Conservation (phyloP, 2,329 filamentous ascomycete genomes). For the Alternaria arborescens region DNA sequence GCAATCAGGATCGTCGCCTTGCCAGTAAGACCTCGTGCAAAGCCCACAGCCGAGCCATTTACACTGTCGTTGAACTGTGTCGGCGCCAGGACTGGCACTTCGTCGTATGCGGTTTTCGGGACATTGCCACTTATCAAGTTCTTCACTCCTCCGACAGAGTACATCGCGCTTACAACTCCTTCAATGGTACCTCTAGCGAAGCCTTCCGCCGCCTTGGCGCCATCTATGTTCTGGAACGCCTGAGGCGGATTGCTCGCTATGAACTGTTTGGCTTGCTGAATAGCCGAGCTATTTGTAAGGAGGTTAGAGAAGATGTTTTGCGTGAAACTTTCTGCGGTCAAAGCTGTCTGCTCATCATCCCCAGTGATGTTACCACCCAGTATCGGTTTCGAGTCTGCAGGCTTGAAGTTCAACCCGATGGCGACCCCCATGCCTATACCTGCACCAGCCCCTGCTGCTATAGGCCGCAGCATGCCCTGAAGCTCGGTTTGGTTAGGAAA, state of each 20-base stretch:
- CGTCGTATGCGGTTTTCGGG: slow-evolving; percentile 26
- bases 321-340: slow-evolving; percentile 31
- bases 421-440: slow-evolving; percentile 39
- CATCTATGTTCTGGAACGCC: slow-evolving; percentile 17
- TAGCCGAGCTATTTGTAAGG: slow-evolving; percentile 33
- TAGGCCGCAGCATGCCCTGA: slow-evolving; percentile 25
- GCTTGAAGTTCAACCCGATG: slow-evolving; percentile 29
- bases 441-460: slow-evolving; percentile 41
- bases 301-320: slow-evolving; percentile 34
- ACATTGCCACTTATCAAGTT: slow-evolving; percentile 39
- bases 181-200: slow-evolving; percentile 39
- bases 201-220: slow-evolving; percentile 37
- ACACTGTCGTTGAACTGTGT: slow-evolving; percentile 38
- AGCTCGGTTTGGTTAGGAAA: slow-evolving; percentile 17
- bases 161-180: slow-evolving; percentile 35
- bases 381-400: slow-evolving; percentile 9
- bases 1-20: slow-evolving; percentile 38
- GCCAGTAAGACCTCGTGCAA: slow-evolving; percentile 36
- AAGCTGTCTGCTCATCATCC: slow-evolving; percentile 22
- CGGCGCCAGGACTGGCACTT: slow-evolving; percentile 27
- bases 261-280: slow-evolving; percentile 11
- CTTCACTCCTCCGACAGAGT: slow-evolving; percentile 36
- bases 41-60: slow-evolving; percentile 36
- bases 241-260: slow-evolving; percentile 12
- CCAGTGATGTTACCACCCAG: slow-evolving; percentile 17